Evolutionary conservation across 2,329 filamentous ascomycete species (phyloP), one percentile per base, ranked within the genome.

Genomic region (Aspergillus sp.): DNA sequence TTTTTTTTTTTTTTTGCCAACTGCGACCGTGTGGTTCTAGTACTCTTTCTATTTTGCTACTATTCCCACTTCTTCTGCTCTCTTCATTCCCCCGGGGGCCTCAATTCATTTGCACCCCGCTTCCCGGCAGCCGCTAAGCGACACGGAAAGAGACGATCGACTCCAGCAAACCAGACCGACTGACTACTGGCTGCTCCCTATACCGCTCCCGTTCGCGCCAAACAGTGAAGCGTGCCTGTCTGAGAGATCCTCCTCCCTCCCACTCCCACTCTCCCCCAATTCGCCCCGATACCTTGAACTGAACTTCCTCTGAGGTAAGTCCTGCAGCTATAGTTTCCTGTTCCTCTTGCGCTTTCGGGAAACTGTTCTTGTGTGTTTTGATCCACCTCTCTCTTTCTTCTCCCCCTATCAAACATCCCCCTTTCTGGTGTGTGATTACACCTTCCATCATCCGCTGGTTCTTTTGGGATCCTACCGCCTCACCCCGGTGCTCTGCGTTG

Each of bases 111-210:
- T 49, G 63, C 67, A 72, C 73, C 71, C 74, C 71, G 72, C 69
- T 68, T 70, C 70, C 69, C 71, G 72, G 63, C 66, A 74, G 69
- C 69, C 70, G 73, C 74, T 75, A 75, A 76, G 74, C 75, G 74
- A 77, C 74, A 74, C 73, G 71, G 73, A 66, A 66, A 74, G 25
- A 55, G 72, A 65, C 66, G 63, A 73, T 72, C 71, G 65, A 66
- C 63, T 66, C 66, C 62, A 67, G 68, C 70, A 66, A 66, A 67
- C 67, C 68, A 63, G 60, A 65, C 58, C 57, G 65, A 66, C 65
- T 59, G 53, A 61, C 61, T 55, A 25, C 60, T 59, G 61, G 62
- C 60, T 66, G 49, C 63, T 66, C 62, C 56, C 58, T 63, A 65
- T 65, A 66, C 63, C 57, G 54, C 60, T 65, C 38, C 41, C 41